phyloP scores from a whole-genome alignment of 2,329 filamentous ascomycete species.

The Neofusicoccum ribis region DNA sequence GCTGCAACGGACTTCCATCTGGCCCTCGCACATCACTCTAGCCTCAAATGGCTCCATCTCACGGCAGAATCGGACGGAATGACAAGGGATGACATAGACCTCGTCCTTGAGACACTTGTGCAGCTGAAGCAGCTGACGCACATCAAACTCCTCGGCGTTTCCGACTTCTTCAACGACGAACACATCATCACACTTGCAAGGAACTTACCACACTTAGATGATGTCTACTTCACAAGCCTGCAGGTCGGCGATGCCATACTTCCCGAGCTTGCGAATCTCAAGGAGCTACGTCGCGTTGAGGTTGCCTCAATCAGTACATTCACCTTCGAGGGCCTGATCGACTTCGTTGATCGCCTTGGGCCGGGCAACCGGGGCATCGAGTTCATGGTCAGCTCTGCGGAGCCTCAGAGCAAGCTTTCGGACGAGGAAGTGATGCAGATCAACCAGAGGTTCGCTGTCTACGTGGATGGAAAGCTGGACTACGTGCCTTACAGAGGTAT shows the following conservation, averaged over 20 bases:
- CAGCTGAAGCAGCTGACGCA: slow-evolving; percentile 53
- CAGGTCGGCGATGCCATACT: slow-evolving; percentile 54
- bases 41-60: slow-evolving; percentile 49
- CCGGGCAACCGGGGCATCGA: slow-evolving; percentile 45
- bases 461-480: slow-evolving; percentile 46
- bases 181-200: slow-evolving; percentile 53
- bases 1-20: slow-evolving; percentile 55
- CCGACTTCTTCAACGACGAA: slow-evolving; percentile 51
- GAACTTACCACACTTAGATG: slow-evolving; percentile 52
- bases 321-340: slow-evolving; percentile 51
- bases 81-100: slow-evolving; percentile 50
- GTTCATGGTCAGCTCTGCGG: slow-evolving; percentile 47
- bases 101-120: slow-evolving; percentile 53
- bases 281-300: slow-evolving; percentile 52
- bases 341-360: slow-evolving; percentile 44
- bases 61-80: slow-evolving; percentile 50
- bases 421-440: slow-evolving; percentile 42
- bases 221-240: slow-evolving; percentile 58
- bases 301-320: slow-evolving; percentile 59
- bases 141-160: slow-evolving; percentile 55
- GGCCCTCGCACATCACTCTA: slow-evolving; percentile 55
- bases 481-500: slow-evolving; percentile 47
- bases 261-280: slow-evolving; percentile 46
- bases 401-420: slow-evolving; percentile 42
- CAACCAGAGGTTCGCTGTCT: slow-evolving; percentile 38